Evolutionary conservation across 176 grass and related monocot species (phyloP), one percentile per base, ranked within the genome.

Genomic region (Stipa capillata): DNA sequence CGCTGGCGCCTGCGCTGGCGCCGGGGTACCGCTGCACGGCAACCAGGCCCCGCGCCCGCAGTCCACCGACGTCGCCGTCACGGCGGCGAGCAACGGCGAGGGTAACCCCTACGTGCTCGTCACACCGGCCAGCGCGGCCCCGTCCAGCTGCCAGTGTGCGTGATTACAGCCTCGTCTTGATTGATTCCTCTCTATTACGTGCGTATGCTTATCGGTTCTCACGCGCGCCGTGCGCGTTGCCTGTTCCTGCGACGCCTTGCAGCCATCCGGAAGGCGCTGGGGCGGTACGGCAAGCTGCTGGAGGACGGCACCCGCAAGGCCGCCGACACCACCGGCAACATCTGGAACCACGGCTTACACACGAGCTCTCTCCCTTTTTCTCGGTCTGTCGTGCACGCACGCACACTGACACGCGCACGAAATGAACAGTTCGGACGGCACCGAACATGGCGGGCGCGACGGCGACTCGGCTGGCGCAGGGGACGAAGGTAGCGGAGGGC

Each of bases 401-500:
- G 0, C 39, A 10, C 41, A 48, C 63, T 27, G 20, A 39, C 28
- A 17, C 12, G n/a, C n/a, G n/a, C n/a, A n/a, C n/a, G n/a, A n/a
- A n/a, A n/a, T n/a, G 33, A 10, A 34, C 74, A 97, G 94, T 97
- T 27, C 90, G 83, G 79, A 97, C 89, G 39, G 82, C 81, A 8
- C 91, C 91, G 48, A 97, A 84, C 84, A 76, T 94, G 60, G 92
- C 91, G 50, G 91, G 91, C 74, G 86, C 91, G 58, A 89, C 94
- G 56, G 84, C 84, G 89, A 71, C 91, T 64, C 89, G 85, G 70
- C 87, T 97, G 66, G 7, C 94, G 83, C 84, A 93, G 83, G 94
- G 91, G 48, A 97, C 94, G 25, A 97, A 97, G 79, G 91, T 91
- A 77, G 91, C 94, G 55, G 94, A 97, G 92, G 94, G 94, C 7